Base-by-base conservation (phyloP, 495 filamentous ascomycete species). In the Parathielavia hyrcaniae region DNA sequence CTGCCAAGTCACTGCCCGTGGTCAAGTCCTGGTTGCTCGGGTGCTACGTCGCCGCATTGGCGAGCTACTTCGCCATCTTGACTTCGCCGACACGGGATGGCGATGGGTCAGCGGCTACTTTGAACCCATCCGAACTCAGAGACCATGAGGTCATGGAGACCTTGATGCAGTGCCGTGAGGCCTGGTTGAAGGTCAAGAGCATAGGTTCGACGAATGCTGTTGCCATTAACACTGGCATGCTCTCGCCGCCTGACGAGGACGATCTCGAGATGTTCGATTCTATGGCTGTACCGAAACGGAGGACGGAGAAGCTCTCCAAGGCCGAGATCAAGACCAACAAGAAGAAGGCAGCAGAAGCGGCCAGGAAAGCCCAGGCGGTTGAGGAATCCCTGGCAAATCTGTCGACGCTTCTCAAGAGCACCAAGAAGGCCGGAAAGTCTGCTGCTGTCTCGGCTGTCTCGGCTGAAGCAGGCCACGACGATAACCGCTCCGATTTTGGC, bases 11-110 rank as follows among this genome's bases (percentile, higher is more conserved):
- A 1, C 56, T 79, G 3, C 78, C 81, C n/a, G 78, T 89, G 7
- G 71, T 88, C 49, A 90, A 93, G 66, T 74, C 83, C 61, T 84
- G 86, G 61, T 83, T 91, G 23, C 70, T 95, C 26, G 85, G 86
- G 32, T 84, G 90, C 46, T 96, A 97, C 69, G 75, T 97, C 17
- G 91, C 86, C 38, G 78, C 89, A 0, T 76, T 97, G 64, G 84
- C 86, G 56, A 90, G 96, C 84, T 98, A 97, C 69, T 96, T 98
- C 69, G 88, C 90, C 55, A 79, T 97, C 41, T 74, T 97, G 30
- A 86, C 89, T 26, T 95, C 89, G 2, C 79, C 85, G 1, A 78
- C 86, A 14, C 73, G 82, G 48, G 78, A 81, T 16, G 74, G 76
- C 39, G 73, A 77, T 16, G 71, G 73, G 11, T 48, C 73, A n/a